Base-by-base conservation (phyloP, 2,329 filamentous ascomycete genomes). In the Aureobasidium sp. region DNA sequence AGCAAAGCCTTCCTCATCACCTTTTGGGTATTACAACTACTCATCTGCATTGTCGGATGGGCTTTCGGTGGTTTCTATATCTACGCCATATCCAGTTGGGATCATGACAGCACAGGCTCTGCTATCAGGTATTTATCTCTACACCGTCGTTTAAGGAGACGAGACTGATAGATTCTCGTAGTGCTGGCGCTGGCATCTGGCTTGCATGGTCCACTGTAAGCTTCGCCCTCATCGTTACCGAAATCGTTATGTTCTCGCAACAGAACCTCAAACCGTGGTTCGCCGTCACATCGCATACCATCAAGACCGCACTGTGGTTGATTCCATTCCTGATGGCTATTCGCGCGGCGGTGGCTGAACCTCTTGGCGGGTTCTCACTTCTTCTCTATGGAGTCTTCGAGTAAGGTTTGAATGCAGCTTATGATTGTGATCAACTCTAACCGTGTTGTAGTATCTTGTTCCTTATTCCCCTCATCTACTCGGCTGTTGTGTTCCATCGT, bases 271-370 rank as follows among this genome's bases (percentile, higher is more conserved):
- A 47, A 11, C 36, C 59, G n/a, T 27, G 20, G 16, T 62, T 51
- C 23, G 59, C 36, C 33, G 25, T 62, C 23, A 43, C 36, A 13
- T 42, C 59, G 7, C n/a, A 16, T 23, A n/a, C 25, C 18, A 42
- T 62, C 36, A 62, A 62, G 43, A 42, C 47, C 10, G 18, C 36
- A 6, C 18, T 62, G 8, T 62, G 59, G 59, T 53, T 62, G 45
- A 23, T 62, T 33, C 9, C 53, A 10, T 62, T 62, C 20, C 2
- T 53, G 18, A 53, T 62, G 11, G 23, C 45, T 7, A 23, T 45
- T 11, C 38, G 18, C 7, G 38, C 18, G 16, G 53, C 18, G 53
- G 23, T 55, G 23, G 36, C 13, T 7, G 7, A 20, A 6, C 10
- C 10, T 36, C 13, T 7, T 7, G 13, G 23, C 25, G 53, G 23